Evolutionary conservation across 75 land plant species (phyloP), one percentile per base, ranked within the genome.

Genomic region (Cupressus sempervirens): DNA sequence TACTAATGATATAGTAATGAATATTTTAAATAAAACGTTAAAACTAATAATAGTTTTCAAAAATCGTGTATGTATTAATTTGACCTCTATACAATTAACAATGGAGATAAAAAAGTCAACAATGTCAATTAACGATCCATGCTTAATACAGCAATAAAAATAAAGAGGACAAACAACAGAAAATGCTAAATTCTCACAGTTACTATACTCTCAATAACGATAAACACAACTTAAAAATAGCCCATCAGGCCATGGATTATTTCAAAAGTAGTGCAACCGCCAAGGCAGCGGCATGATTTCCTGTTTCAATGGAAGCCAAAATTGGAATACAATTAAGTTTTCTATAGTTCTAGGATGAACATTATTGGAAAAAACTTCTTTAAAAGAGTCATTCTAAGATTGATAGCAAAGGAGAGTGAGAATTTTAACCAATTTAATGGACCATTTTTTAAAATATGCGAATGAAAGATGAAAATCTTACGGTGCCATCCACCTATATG

Each of bases 401-500:
- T 16, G 65, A 18, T 58, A 5, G 23, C 20, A 18, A 58, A 58
- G 23, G 6, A 18, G 23, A 23, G 65, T 18, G 26, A 20, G 65
- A 43, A 43, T 62, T 62, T 62, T 62, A 23, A 62, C 67, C 67
- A 62, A 62, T 62, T 62, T 62, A 62, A 23, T 26, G 0, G 29
- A 23, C 6, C 65, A 58, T 18, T 4, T 20, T 20, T 23, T 23
- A 23, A 26, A 41, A 80, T 26, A 11, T 23, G 23, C 18, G 34
- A 34, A 80, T 0, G 12, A 8, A 3, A 20, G 34, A n/a, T 2
- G 29, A 80, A 80, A 45, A 80, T 40, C 93, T 85, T 87, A 92
- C 93, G 93, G 93, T 34, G 93, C 93, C 93, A 92, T 92, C 93
- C 93, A 92, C 2, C 93, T 87, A 30, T 92, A 92, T 34, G 93